These are phyloP conservation scores for Ophiocordyceps camponoti-saundersi DNA, from an alignment of 2,329 filamentous ascomycete species.

Conservation along the genomic window DNA sequence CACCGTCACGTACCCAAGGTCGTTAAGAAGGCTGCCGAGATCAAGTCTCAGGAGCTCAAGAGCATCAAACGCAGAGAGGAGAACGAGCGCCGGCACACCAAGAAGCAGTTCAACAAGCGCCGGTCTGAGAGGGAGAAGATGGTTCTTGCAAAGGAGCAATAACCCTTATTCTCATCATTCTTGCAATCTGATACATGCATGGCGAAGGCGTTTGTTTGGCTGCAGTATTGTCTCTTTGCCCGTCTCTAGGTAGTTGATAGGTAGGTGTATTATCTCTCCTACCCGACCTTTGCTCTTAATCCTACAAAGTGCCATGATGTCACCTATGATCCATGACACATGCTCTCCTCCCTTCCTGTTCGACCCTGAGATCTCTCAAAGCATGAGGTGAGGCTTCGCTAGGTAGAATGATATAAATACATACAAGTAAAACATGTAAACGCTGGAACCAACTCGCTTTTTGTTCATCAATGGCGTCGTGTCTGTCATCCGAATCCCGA, in stretches of 20 bases:
- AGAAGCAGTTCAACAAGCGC: slow-evolving; percentile 60
- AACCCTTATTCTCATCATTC: slow-evolving; percentile 3
- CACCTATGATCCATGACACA: too few relatives aligned
- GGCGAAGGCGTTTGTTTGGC: too few relatives aligned
- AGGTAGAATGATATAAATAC: not conserved
- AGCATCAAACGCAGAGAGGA: slow-evolving; percentile 82
- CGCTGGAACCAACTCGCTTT: not conserved
- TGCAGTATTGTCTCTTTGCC: too few relatives aligned
- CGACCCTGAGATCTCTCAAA: too few relatives aligned
- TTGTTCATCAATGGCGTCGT: not conserved
- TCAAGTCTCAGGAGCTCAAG: slow-evolving; percentile 78
- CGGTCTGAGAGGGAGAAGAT: slow-evolving; percentile 84
- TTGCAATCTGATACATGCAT: not conserved
- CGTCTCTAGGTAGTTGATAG: too few relatives aligned
- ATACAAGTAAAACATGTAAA: not conserved
- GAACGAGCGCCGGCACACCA: slow-evolving; percentile 83
- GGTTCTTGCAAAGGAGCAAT: slow-evolving; percentile 52
- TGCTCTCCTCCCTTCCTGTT: too few relatives aligned
- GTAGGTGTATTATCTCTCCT: too few relatives aligned
- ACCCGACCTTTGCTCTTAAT: too few relatives aligned
- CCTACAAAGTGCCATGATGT: too few relatives aligned
- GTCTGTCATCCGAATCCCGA: not conserved
- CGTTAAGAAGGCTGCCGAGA: slow-evolving; percentile 89
- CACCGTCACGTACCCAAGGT: slow-evolving; percentile 86
- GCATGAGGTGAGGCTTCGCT: too few relatives aligned